Conservation (phyloP, 73 alveolate species). For the Stentor roeselii region DNA sequence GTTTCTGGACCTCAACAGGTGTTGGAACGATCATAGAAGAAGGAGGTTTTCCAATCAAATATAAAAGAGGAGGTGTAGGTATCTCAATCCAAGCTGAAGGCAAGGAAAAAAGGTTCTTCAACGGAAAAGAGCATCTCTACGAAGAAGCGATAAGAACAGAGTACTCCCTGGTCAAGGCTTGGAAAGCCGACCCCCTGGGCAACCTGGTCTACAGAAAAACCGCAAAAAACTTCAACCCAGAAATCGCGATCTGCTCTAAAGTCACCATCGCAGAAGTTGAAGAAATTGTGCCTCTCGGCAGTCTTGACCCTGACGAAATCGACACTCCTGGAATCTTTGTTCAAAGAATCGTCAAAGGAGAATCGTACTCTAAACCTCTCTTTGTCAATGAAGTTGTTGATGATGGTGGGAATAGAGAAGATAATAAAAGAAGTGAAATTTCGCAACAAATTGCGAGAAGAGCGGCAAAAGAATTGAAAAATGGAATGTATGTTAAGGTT, state of each 20-base stretch:
- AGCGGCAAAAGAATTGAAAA: conserved; percentile 75
- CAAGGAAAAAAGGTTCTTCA: conserved; percentile 12
- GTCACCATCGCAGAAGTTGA: conserved; percentile 78
- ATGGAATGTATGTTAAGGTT: conserved; percentile 79
- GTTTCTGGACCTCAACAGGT: conserved; percentile 83
- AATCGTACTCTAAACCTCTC: conserved; percentile 49
- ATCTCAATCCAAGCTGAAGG: conserved; percentile 32
- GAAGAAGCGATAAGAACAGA: conserved; percentile 71
- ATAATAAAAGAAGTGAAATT: background rate
- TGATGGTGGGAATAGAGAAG: background rate
- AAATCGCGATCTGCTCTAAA: conserved; percentile 70
- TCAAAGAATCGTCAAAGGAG: conserved; percentile 64
- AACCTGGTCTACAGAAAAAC: conserved; percentile 75
- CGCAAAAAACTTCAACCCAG: conserved; percentile 81
- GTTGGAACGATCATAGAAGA: conserved; percentile 73
- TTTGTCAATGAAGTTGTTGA: conserved; percentile 14
- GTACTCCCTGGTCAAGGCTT: conserved; percentile 62
- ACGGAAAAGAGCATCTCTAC: conserved; percentile 66
- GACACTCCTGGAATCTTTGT: conserved; percentile 77
- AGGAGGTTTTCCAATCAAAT: conserved; percentile 75
- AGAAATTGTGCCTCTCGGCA: conserved; percentile 70
- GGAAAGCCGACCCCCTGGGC: conserved; percentile 85
- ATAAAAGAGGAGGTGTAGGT: conserved; percentile 39
- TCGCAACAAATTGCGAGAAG: conserved; percentile 65
- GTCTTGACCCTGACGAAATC: conserved; percentile 69